A percentile compares a stretch with the other conserved stretches of the same genome.
Conservation (phyloP, 2,329 filamentous ascomycete species). For the Pseudocercospora macadamiae region DNA sequence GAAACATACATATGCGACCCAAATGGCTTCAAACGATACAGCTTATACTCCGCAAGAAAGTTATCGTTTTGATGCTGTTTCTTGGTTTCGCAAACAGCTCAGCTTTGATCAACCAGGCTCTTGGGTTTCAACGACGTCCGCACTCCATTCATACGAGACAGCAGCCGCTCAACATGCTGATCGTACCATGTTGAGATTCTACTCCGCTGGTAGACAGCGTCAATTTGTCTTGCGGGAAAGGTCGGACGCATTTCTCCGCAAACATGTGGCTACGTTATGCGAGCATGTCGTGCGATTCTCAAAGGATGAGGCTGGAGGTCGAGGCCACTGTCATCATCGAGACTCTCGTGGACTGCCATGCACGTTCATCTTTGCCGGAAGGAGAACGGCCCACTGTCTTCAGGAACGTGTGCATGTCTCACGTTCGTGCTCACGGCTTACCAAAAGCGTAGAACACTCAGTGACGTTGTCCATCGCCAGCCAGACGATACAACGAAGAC, state of each 20-base stretch:
- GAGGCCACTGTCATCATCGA: neutral
- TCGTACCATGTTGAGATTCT: neutral
- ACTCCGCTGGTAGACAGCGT: neutral
- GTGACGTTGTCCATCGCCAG: neutral
- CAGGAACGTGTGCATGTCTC: neutral
- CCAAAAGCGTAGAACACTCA: neutral
- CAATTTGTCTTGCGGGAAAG: neutral
- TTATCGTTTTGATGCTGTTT: neutral
- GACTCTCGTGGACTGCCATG: neutral
- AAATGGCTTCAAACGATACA: neutral
- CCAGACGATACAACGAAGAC: neutral
- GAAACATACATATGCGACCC: neutral
- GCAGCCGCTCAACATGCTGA: neutral
- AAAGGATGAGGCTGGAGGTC: neutral
- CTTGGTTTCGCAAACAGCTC: neutral
- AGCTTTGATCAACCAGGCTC: neutral
- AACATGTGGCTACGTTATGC: neutral
- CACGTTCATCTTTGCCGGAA: neutral
- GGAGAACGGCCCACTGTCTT: neutral
- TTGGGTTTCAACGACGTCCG: neutral
- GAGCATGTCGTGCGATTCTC: neutral
- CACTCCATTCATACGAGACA: neutral
- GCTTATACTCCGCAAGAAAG: neutral
- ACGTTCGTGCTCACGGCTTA: neutral
- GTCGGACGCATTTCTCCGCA: neutral